These are phyloP conservation scores for Trametes villosa DNA, from an alignment of 768 basidiomycete genomes.

Conservation along the genomic window DNA sequence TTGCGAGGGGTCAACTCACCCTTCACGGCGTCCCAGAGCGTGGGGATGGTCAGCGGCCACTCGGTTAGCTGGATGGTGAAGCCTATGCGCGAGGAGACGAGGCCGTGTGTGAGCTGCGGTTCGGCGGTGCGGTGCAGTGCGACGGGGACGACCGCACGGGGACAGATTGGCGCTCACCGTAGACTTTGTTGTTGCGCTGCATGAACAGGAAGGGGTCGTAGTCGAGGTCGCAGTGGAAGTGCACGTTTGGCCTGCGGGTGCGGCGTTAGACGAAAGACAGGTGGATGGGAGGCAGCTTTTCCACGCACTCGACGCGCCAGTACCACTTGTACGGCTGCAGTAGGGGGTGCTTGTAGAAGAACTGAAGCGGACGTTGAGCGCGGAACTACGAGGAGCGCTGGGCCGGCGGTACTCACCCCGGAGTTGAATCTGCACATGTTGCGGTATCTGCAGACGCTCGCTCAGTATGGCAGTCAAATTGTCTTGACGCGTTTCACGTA, in stretches of 20 bases:
- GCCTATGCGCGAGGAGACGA: slow-evolving; percentile 38
- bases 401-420: slow-evolving; percentile 47
- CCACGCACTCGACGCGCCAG: slow-evolving; percentile 68
- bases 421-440: slow-evolving; percentile 82
- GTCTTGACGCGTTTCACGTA: slow-evolving; percentile 28
- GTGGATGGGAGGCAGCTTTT: neutral
- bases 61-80: slow-evolving; percentile 72
- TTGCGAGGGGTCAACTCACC: slow-evolving; percentile 35
- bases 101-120: neutral
- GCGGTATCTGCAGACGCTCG: slow-evolving; percentile 50
- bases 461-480: neutral
- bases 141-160: too few species aligned
- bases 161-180: slow-evolving; percentile 54
- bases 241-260: slow-evolving; percentile 69
- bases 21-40: slow-evolving; percentile 63
- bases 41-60: slow-evolving; percentile 63
- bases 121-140: neutral
- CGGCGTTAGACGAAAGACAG: slow-evolving; percentile 25
- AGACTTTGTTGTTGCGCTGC: slow-evolving; percentile 70
- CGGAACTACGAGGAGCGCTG: neutral
- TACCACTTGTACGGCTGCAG: slow-evolving; percentile 71
- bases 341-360: slow-evolving; percentile 70
- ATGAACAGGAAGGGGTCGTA: slow-evolving; percentile 72
- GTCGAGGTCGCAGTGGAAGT: slow-evolving; percentile 71
- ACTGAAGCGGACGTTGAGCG: slow-evolving; percentile 6